These are phyloP conservation scores for Danielia reshetovae DNA, from an alignment of 805 yeast genomes.

Conservation along the genomic window DNA sequence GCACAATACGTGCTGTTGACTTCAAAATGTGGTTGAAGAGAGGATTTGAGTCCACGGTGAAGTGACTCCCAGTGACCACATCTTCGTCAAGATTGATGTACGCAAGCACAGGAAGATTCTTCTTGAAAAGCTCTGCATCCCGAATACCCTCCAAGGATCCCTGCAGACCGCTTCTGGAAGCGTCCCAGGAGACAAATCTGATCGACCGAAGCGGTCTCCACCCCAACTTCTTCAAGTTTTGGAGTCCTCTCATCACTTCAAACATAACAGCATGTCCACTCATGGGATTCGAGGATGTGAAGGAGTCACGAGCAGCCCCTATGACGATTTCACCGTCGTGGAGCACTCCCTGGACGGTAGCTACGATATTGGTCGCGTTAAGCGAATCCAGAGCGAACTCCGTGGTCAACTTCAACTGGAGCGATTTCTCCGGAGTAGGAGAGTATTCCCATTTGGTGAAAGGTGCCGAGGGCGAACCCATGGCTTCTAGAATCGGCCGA, in stretches of 20 bases:
- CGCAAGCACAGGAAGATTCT: constrained; percentile 25
- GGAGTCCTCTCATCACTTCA: constrained; percentile 35
- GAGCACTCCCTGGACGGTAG: constrained; percentile 32
- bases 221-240: constrained; percentile 28
- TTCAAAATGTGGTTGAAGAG: constrained; percentile 30
- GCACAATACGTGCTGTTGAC: constrained; percentile 26
- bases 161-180: constrained; percentile 27
- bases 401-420: constrained; percentile 7
- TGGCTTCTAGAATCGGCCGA: constrained; percentile 13
- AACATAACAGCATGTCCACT: constrained; percentile 38
- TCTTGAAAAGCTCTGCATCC: constrained; percentile 17
- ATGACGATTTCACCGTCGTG: constrained; percentile 38
- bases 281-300: constrained; percentile 33
- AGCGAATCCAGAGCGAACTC: constrained; percentile 1
- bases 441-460: constrained; percentile 11
- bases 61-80: constrained; percentile 34
- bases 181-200: constrained; percentile 41
- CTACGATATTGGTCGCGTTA: constrained; percentile 28
- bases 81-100: constrained; percentile 39
- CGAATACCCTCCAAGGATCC: constrained; percentile 26
- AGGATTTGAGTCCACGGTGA: constrained; percentile 33
- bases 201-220: constrained; percentile 42
- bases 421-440: constrained; percentile 6
- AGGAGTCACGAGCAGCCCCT: constrained; percentile 38
- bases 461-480: constrained; percentile 5